Percentiles rank a stretch among this genome's conserved stretches.
These are phyloP conservation scores for Mycosphaerella sp. DNA, from an alignment of 2,329 filamentous ascomycete species.

Conservation along the genomic window DNA sequence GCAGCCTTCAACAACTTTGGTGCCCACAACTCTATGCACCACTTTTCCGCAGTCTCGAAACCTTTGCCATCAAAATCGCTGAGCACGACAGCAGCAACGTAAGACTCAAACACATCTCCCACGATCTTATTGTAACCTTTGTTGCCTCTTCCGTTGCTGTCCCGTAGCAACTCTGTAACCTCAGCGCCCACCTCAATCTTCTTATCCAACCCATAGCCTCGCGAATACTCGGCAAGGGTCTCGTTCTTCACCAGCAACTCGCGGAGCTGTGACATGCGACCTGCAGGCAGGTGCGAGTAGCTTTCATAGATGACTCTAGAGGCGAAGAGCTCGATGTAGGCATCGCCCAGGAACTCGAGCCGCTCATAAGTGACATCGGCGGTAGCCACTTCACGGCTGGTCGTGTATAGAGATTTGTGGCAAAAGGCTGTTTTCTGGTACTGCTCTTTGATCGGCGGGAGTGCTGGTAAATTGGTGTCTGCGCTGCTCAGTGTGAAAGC, in stretches of 20 bases:
- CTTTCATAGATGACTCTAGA: constrained; percentile 68
- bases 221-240: constrained; percentile 64
- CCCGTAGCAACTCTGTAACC: constrained; percentile 13
- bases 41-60: constrained; percentile 55
- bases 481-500: constrained; percentile 17
- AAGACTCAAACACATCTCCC: constrained; percentile 87
- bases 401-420: constrained; percentile 29
- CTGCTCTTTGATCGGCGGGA: constrained; percentile 26
- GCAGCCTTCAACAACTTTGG: constrained; percentile 45
- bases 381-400: constrained; percentile 22
- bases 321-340: constrained; percentile 72
- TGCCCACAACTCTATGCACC: constrained; percentile 72
- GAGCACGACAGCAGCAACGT: constrained; percentile 71
- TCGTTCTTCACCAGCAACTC: constrained; percentile 76
- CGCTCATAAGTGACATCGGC: constrained; percentile 59
- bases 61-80: constrained; percentile 57
- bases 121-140: constrained; percentile 64
- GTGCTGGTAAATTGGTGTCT: constrained; percentile 23
- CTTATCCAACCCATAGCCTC: constrained; percentile 63
- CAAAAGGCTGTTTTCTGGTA: constrained; percentile 30
- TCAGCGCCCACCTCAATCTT: constrained; percentile 49
- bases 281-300: constrained; percentile 60
- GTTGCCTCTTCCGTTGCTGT: constrained; percentile 35
- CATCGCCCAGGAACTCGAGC: constrained; percentile 84
- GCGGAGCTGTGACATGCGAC: constrained; percentile 67